These are phyloP conservation scores for Gynostemma pentaphyllum DNA, from an alignment of 306 rosid species.

Conservation along the genomic window DNA sequence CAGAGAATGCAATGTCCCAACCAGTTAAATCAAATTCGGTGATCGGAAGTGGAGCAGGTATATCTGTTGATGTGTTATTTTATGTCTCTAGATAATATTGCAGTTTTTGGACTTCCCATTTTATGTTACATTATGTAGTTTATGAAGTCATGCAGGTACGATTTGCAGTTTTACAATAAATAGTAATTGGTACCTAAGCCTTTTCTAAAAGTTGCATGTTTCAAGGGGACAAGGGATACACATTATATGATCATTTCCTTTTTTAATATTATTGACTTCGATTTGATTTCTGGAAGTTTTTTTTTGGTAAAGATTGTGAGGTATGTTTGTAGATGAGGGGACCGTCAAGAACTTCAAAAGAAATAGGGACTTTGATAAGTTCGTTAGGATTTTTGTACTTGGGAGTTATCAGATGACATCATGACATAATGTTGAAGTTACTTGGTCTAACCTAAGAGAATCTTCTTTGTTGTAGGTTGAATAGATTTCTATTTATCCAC, in stretches of 20 bases:
- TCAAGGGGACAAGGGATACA: background rate
- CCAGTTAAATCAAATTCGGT: constrained; percentile 28
- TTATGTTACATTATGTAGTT: background rate
- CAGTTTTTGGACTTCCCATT: background rate
- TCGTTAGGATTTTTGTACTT: background rate
- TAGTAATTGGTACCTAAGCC: no score
- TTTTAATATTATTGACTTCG: background rate
- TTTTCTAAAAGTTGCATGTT: background rate
- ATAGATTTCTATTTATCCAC: background rate
- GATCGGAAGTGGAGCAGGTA: constrained; percentile 30
- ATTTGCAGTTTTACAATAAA: no score
- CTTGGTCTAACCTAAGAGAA: background rate
- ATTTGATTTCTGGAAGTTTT: constrained; percentile 3
- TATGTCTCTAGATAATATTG: constrained; percentile 9
- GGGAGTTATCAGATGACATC: background rate
- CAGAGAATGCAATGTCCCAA: constrained; percentile 24
- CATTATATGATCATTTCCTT: background rate
- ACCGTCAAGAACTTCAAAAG: background rate
- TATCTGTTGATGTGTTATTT: background rate
- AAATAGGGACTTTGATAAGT: background rate
- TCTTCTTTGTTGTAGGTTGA: background rate
- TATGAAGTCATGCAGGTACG: background rate
- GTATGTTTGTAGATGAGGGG: background rate
- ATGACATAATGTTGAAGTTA: background rate
- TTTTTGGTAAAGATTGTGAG: background rate